Evolutionary conservation across 208 protist genomes (phyloP).

Genomic region (Angomonas desouzai): DNA sequence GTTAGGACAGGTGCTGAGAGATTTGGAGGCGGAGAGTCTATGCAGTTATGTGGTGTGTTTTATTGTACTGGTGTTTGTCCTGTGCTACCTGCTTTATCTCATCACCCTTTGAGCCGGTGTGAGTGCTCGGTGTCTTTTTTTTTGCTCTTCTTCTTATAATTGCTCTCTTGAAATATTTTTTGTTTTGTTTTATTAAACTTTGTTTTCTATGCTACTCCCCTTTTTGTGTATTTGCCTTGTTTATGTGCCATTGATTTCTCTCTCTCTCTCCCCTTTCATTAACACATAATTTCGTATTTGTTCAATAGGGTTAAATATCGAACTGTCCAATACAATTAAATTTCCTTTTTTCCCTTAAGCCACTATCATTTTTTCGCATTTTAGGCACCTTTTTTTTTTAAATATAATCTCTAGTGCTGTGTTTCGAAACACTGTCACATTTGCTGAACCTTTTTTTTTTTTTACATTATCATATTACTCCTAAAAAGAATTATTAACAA

Average conservation of each 20-base stretch:
- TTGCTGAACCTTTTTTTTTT: background rate
- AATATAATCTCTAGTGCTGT: background rate
- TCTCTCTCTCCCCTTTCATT: constrained; percentile 1
- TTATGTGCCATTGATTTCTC: background rate
- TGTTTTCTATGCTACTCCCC: constrained; percentile 2
- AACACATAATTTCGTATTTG: background rate
- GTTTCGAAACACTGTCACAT: background rate
- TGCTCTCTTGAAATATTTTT: no score
- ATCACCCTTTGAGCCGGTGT: constrained; percentile 16
- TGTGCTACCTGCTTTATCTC: constrained; percentile 22
- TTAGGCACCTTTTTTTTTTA: constrained; percentile 3
- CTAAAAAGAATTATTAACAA: no score
- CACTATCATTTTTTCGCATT: constrained; percentile 3
- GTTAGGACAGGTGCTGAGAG: constrained; percentile 40
- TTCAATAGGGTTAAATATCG: background rate
- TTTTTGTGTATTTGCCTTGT: constrained; percentile 3
- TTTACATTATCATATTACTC: background rate
- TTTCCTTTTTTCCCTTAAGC: no score
- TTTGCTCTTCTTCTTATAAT: background rate
- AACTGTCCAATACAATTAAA: constrained; percentile 8
- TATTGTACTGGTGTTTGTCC: constrained; percentile 30
- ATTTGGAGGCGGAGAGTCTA: constrained; percentile 50
- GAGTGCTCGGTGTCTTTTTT: background rate
- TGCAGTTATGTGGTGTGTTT: constrained; percentile 49
- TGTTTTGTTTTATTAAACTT: constrained; percentile 9